These are phyloP conservation scores for Ascochyta fabae DNA, from an alignment of 2,329 filamentous ascomycete species.

Conservation along the genomic window DNA sequence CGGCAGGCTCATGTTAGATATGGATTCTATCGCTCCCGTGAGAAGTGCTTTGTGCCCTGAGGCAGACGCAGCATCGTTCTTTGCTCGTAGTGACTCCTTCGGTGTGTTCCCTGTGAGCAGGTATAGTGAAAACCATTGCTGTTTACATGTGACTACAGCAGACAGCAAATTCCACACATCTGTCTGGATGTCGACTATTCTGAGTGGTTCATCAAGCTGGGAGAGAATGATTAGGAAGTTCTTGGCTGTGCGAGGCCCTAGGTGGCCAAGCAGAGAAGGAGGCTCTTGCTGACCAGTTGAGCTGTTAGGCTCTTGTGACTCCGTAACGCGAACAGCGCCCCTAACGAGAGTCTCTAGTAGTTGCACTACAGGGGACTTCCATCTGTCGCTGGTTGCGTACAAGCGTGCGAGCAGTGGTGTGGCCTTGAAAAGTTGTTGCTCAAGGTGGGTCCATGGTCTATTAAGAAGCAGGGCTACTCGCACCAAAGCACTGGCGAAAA, in stretches of 20 bases:
- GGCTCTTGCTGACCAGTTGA: constrained; percentile 62
- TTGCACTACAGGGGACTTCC: constrained; percentile 69
- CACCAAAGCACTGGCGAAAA: constrained; percentile 73
- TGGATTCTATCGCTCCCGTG: constrained; percentile 71
- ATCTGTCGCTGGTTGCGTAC: constrained; percentile 72
- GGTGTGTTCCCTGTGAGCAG: constrained; percentile 88
- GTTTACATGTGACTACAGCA: constrained; percentile 82
- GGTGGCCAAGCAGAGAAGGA: constrained; percentile 89
- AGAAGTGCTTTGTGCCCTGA: constrained; percentile 71
- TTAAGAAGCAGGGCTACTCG: constrained; percentile 71
- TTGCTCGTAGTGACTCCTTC: constrained; percentile 70
- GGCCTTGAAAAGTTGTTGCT: constrained; percentile 81
- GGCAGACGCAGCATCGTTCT: constrained; percentile 49
- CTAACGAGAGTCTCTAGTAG: constrained; percentile 77
- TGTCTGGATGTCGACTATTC: constrained; percentile 68
- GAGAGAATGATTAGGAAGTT: constrained; percentile 82
- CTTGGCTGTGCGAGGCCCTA: constrained; percentile 82
- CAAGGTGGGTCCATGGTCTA: constrained; percentile 69
- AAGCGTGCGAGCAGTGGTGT: constrained; percentile 78
- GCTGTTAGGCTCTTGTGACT: constrained; percentile 31
- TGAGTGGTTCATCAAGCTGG: constrained; percentile 76
- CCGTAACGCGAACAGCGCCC: constrained; percentile 66
- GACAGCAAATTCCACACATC: constrained; percentile 86
- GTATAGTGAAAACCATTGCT: constrained; percentile 96
- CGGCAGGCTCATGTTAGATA: constrained; percentile 70